A percentile compares a stretch with the other conserved stretches of the same genome.
These are phyloP conservation scores for Endocalyx cinctus DNA, from an alignment of 2,329 filamentous ascomycete genomes.

Conservation along the genomic window DNA sequence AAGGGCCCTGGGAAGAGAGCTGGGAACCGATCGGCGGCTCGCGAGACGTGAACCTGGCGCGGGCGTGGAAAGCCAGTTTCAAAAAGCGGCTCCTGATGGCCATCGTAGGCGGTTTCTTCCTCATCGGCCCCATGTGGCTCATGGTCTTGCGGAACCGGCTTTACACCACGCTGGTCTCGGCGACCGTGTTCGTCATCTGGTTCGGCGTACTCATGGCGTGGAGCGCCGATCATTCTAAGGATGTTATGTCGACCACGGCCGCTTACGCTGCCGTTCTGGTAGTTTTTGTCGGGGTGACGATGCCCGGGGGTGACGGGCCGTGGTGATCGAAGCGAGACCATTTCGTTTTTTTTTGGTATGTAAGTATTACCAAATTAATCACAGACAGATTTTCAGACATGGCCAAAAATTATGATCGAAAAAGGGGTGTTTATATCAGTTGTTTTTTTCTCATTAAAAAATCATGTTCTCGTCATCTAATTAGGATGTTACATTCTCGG, in stretches of 20 bases:
- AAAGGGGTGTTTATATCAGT: too few relatives aligned
- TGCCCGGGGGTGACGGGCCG: background rate
- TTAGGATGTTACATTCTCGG: too few relatives aligned
- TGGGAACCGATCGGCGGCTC: slow-evolving; percentile 7
- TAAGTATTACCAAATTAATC: too few relatives aligned
- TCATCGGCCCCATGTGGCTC: slow-evolving; percentile 19
- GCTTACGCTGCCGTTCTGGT: slow-evolving; percentile 13
- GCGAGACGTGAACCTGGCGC: slow-evolving; percentile 3
- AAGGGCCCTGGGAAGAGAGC: slow-evolving; percentile 5
- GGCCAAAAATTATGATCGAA: too few relatives aligned
- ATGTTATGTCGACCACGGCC: slow-evolving; percentile 15
- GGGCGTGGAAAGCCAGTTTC: slow-evolving; percentile 1
- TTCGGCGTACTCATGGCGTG: slow-evolving; percentile 15
- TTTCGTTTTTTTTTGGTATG: too few relatives aligned
- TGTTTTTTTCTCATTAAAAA: too few relatives aligned
- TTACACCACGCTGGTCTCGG: slow-evolving; percentile 7
- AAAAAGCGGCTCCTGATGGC: slow-evolving; percentile 5
- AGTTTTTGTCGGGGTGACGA: slow-evolving; percentile 10
- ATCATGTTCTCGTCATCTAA: too few relatives aligned
- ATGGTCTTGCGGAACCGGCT: slow-evolving; percentile 13
- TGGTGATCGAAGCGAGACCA: background rate
- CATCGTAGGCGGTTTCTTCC: slow-evolving; percentile 10
- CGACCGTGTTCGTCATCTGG: slow-evolving; percentile 11
- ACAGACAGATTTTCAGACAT: too few relatives aligned
- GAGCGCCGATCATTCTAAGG: slow-evolving; percentile 7